Evolutionary conservation across 2,329 filamentous ascomycete species (phyloP).

Genomic region (Colletotrichum lindemuthianum): DNA sequence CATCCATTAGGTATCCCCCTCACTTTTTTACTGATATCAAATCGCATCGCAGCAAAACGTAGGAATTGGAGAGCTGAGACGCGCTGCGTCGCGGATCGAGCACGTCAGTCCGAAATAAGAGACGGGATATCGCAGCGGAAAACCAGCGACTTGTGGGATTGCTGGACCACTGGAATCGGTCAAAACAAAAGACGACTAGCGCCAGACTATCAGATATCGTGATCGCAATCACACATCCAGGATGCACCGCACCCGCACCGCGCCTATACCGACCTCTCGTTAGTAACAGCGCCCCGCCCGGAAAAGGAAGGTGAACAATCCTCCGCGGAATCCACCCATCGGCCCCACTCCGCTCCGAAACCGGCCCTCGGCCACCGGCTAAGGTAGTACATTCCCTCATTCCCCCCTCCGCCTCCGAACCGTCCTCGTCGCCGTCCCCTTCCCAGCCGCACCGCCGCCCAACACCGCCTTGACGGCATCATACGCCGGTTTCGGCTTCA

Average conservation of each 20-base stretch:
- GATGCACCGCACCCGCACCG: no score
- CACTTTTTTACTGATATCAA: constrained; percentile 7
- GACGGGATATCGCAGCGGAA: not conserved
- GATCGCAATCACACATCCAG: no score
- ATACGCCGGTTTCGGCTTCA: constrained; percentile 52
- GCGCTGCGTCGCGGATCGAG: constrained; percentile 20
- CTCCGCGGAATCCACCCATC: not conserved
- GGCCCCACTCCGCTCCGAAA: not conserved
- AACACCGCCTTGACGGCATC: constrained; percentile 48
- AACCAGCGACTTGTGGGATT: no score
- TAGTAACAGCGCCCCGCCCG: not conserved
- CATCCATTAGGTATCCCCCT: constrained; percentile 20
- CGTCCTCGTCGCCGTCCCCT: not conserved
- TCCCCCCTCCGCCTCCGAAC: not conserved
- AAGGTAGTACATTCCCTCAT: no score
- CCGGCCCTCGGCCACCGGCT: not conserved
- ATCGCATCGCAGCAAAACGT: no score
- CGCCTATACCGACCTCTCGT: not conserved
- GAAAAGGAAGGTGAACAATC: constrained; percentile 22
- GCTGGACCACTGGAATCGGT: no score
- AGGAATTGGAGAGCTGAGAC: not conserved
- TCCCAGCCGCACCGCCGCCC: not conserved
- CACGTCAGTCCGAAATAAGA: not conserved
- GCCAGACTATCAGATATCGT: no score
- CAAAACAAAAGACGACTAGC: no score